phyloP scores from a whole-genome alignment of 139 green algal species.

The Coelastrella sp. region DNA sequence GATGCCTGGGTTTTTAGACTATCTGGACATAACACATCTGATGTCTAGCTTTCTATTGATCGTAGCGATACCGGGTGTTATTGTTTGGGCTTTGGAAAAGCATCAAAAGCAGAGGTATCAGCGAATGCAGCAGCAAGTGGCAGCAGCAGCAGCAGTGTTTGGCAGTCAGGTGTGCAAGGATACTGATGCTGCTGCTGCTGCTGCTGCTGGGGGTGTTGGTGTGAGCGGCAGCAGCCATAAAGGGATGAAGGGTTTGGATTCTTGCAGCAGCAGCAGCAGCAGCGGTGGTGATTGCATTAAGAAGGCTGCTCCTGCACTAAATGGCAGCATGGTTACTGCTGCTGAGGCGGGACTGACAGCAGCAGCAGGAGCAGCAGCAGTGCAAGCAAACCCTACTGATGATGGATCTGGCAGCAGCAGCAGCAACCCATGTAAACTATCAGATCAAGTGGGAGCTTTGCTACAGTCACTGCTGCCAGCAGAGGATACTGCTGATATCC shows the following conservation, averaged over 20 bases:
- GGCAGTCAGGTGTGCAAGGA: too few species aligned
- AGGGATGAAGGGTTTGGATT: background rate
- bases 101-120: background rate
- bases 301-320: background rate
- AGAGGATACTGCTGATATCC: background rate
- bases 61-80: background rate
- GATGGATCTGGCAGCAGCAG: background rate
- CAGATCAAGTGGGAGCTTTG: background rate
- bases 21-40: background rate
- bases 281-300: too few species aligned
- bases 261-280: background rate
- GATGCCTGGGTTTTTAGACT: background rate
- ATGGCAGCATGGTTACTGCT: background rate
- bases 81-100: background rate
- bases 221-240: too few species aligned
- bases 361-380: background rate
- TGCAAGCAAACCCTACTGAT: background rate
- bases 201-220: too few species aligned
- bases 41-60: background rate
- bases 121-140: background rate
- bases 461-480: background rate
- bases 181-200: too few species aligned
- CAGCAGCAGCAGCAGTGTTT: too few species aligned
- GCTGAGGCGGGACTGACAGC: background rate
- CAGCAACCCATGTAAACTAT: too few species aligned